Conservation (phyloP, 768 basidiomycete genomes). For the Tylopilus vinaceipallidus region DNA sequence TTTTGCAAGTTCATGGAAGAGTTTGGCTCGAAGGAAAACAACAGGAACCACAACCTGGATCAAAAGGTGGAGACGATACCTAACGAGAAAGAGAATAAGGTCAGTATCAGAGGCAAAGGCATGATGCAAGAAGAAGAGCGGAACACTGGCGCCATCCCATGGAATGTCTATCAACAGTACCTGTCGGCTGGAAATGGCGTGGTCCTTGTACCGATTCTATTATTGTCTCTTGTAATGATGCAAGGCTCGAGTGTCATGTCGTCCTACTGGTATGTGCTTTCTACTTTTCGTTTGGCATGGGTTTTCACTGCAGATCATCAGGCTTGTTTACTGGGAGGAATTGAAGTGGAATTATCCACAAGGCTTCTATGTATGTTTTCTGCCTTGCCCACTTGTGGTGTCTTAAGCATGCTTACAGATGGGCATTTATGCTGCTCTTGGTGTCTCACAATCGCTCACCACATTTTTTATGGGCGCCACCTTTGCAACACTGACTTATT, state of each 20-base stretch:
- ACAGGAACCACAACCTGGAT: constrained; percentile 35
- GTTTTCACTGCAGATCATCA: constrained; percentile 17
- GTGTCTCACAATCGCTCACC: constrained; percentile 64
- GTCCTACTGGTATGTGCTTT: constrained; percentile 60
- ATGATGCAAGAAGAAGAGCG: constrained; percentile 84
- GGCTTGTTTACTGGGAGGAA: constrained; percentile 73
- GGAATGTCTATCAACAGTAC: constrained; percentile 47
- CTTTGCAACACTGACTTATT: constrained; percentile 69
- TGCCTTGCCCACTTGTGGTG: constrained; percentile 27
- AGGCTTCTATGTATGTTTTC: constrained; percentile 65
- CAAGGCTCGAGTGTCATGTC: constrained; percentile 73
- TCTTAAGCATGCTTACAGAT: constrained; percentile 45
- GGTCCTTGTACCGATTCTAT: constrained; percentile 62
- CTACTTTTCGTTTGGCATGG: not conserved
- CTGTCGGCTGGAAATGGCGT: constrained; percentile 65
- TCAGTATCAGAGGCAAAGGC: constrained; percentile 40
- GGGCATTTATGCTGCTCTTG: constrained; percentile 76
- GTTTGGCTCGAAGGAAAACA: constrained; percentile 68
- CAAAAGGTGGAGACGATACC: constrained; percentile 32
- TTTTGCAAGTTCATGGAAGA: constrained; percentile 76
- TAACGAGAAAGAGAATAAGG: constrained; percentile 32
- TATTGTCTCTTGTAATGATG: constrained; percentile 58
- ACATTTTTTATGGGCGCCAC: constrained; percentile 65
- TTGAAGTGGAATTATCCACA: constrained; percentile 54
- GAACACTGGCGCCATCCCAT: constrained; percentile 58